Base-by-base conservation (phyloP, 106 monocot genomes). In the Dioscorea zingiberensis region DNA sequence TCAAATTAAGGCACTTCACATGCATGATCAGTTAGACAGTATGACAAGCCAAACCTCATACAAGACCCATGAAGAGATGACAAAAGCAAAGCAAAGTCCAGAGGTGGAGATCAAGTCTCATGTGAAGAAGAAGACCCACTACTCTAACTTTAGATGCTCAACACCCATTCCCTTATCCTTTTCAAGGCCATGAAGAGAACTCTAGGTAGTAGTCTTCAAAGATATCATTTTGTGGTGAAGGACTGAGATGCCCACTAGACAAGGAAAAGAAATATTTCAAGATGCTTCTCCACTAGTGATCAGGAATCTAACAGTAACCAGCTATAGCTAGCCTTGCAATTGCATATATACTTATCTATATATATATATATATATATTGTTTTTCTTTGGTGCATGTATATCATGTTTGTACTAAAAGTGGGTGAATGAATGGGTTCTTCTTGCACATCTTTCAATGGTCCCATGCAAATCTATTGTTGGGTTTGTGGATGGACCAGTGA, bases 151-250 rank as follows among this genome's bases (percentile, higher is more conserved):
- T 62, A 21, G 44, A 19, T 62, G 7, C 21, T 44, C 44, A 62
- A 44, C 62, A 62, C 62, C 62, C 62, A 62, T 62, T 45, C 44
- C 62, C 62, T n/a, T 21, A 62, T 62, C 62, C 62, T 62, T 56
- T 56, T 19, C 12, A 21, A 21, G 53, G 8, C 53, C 8, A 8
- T 7, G 46, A 47, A 8, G 9, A 47, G 46, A 8, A 7, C 51
- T 51, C 51, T 21, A 21, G n/a, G n/a, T n/a, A n/a, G n/a, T n/a
- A 56, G 56, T 19, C 23, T 22, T 56, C 21, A 56, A 11, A 56
- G n/a, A 21, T 12, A 23, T 23, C 22, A 56, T 19, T 4, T 51
- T 22, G 56, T 56, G 56, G 56, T 9, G 8, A 7, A 21, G 23
- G 21, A 56, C 51, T 56, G 4, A 56, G 56, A 56, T 56, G 23